A percentile compares a stretch with the other conserved stretches of the same genome.
Conservation (phyloP, 441 rosid genomes). For the Populus tomentosa region DNA sequence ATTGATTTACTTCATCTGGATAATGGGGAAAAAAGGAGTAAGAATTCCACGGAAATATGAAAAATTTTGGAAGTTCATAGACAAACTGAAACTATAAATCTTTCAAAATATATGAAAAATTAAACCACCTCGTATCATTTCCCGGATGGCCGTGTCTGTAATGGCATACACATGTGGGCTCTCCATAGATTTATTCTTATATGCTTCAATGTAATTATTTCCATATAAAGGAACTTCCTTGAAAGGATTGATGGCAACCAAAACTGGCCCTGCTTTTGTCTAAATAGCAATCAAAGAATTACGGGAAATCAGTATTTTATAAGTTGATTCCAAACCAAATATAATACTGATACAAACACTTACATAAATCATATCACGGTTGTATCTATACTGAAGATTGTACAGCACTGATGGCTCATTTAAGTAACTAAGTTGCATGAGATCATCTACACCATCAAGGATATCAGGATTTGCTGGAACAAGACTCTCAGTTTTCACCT, state of each 20-base stretch:
- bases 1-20: constrained; percentile 99
- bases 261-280: constrained; percentile 99
- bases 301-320: constrained; percentile 8
- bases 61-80: background rate
- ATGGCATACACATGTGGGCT: constrained; percentile 98
- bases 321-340: constrained; percentile 13
- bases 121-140: constrained; percentile 86
- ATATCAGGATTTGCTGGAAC: constrained; percentile 97
- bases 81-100: constrained; percentile 4
- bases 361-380: constrained; percentile 89
- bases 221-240: constrained; percentile 87
- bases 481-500: constrained; percentile 66
- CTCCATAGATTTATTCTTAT: constrained; percentile 67
- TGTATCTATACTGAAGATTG: constrained; percentile 86
- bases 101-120: constrained; percentile 10
- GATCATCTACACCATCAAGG: constrained; percentile 98
- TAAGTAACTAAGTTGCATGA: constrained; percentile 97
- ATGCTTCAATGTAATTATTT: constrained; percentile 72
- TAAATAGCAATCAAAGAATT: constrained; percentile 25
- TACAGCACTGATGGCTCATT: constrained; percentile 95
- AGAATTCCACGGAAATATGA: constrained; percentile 6
- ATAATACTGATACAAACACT: constrained; percentile 33
- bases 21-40: constrained; percentile 27
- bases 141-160: constrained; percentile 91
- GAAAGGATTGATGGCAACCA: constrained; percentile 97